Evolutionary conservation across 2,329 filamentous ascomycete species (phyloP), one percentile per base, ranked within the genome.

Genomic region (Uncinocarpus reesii): DNA sequence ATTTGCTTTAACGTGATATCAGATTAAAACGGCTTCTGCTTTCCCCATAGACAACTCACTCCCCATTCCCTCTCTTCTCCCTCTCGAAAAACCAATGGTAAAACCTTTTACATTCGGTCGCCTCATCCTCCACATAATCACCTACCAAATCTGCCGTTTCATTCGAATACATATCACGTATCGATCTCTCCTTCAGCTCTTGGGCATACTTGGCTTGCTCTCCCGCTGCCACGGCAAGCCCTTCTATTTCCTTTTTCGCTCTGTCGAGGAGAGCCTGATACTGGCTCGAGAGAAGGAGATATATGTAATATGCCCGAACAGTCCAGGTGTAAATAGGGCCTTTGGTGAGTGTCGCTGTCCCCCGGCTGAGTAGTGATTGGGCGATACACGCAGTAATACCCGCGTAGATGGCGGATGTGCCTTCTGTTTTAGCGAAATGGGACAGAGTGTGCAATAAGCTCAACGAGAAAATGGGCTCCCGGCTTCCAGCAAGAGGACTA

Each of bases 331-430:
- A 85, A 7, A 92, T 77, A 4, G 77, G 69, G 48, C 90, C 85
- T 65, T 95, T 95, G 50, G 85, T 79, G 47, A 90, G 70, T 85
- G 94, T 94, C 1, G 87, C 90, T 44, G 88, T 76, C 0, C 88
- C 88, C 58, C 95, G 87, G 18, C 80, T 81, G 58, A 95, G 81
- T 67, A 94, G 93, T 0, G 84, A 84, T 58, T 88, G 89, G 7
- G 89, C 65, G 2, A 94, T 73, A 65, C 93, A 86, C 3, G 81
- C 84, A 11, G 74, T 74, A 0, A 94, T 70, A 4, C 87, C 88
- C 42, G 83, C 78, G 60, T 93, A 95, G 7, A 94, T n/a, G 34
- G 32, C 18, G 10, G 44, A 20, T 20, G 13, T 13, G 3, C 67
- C 0, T 48, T 26, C 46, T 11, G n/a, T n/a, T 23, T 16, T 7